A percentile compares a stretch with the other conserved stretches of the same genome.
phyloP scores from a whole-genome alignment of 805 yeast genomes.

The Lipomyces oligophaga region DNA sequence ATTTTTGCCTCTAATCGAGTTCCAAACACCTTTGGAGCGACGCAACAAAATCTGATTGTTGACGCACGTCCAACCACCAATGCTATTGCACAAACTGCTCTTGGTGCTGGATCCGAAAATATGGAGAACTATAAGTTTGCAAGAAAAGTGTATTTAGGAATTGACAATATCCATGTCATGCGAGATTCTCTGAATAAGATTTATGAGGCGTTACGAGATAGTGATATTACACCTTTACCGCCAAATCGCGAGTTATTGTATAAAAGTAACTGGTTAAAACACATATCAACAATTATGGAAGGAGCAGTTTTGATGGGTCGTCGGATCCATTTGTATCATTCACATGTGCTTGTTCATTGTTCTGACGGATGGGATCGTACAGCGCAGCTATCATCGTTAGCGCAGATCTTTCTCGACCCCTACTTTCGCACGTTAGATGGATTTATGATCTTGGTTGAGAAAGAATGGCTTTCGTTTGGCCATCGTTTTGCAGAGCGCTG shows the following conservation, averaged over 20 bases:
- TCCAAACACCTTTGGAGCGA: conserved; percentile 35
- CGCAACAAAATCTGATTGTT: conserved; percentile 63
- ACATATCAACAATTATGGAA: conserved; percentile 61
- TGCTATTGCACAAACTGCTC: conserved; percentile 92
- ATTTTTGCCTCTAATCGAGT: conserved; percentile 59
- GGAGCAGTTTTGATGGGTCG: conserved; percentile 75
- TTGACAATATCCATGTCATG: conserved; percentile 94
- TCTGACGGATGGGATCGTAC: conserved; percentile 99
- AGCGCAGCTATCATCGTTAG: conserved; percentile 77
- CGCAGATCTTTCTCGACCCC: conserved; percentile 87
- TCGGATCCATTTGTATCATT: conserved; percentile 75
- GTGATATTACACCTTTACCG: conserved; percentile 55
- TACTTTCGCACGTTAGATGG: conserved; percentile 85
- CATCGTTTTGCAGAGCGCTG: conserved; percentile 81
- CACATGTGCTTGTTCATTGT: conserved; percentile 85
- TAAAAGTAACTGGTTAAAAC: conserved; percentile 75
- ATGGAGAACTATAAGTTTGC: conserved; percentile 79
- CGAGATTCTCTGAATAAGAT: conserved; percentile 72
- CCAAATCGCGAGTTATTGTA: conserved; percentile 55
- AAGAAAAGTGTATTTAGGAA: conserved; percentile 73
- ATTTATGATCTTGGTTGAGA: conserved; percentile 77
- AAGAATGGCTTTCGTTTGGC: conserved; percentile 95
- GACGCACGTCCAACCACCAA: conserved; percentile 92
- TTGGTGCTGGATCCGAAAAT: conserved; percentile 97
- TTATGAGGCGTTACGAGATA: conserved; percentile 58